Base-by-base conservation (phyloP, 1,284 basidiomycete species). In the Ceratobasidium sp. region DNA sequence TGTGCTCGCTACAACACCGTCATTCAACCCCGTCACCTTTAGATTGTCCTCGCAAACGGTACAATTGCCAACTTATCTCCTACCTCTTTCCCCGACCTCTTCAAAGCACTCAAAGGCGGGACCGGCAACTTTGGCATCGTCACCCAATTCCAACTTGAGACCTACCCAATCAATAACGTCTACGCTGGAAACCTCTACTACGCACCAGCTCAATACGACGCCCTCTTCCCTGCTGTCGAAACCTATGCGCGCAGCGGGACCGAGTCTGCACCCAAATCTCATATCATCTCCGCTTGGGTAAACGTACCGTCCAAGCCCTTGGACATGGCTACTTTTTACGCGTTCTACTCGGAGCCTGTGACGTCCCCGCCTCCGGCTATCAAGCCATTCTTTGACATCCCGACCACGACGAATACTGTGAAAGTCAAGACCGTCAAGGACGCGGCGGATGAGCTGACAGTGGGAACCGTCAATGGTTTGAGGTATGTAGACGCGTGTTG, bases 41-140 rank as follows among this genome's bases (percentile, higher is more conserved):
- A 67, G 65, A 67, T 67, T n/a, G 65, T 67, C 15, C 46, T 67
- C 13, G 65, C 65, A 29, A 67, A 67, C 46, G 65, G 65, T n/a
- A 67, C 65, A 49, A 52, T 67, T 52, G 43, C 25, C 11, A 67
- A n/a, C n/a, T 7, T 29, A 22, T 46, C 65, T 34, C 3, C 40
- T 13, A 34, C 22, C 44, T 51, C 43, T 5, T 29, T 22, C 19
- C 22, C 44, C 8, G 65, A 67, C 32, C 46, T 67, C 9, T 67
- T 49, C 46, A 67, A 52, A 51, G 65, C 65, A 17, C 65, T 49
- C 19, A 67, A 67, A 49, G 65, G 65, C 32, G 65, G 65, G 25
- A 51, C 44, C 15, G 65, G 65, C 44, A 67, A 67, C 65, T 67
- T 67, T 67, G 65, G 65, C 22, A 29, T 67, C 17, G 65, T 67